Conservation (phyloP, 148 eudicot genomes). For the Tetragonia tetragonoides region DNA sequence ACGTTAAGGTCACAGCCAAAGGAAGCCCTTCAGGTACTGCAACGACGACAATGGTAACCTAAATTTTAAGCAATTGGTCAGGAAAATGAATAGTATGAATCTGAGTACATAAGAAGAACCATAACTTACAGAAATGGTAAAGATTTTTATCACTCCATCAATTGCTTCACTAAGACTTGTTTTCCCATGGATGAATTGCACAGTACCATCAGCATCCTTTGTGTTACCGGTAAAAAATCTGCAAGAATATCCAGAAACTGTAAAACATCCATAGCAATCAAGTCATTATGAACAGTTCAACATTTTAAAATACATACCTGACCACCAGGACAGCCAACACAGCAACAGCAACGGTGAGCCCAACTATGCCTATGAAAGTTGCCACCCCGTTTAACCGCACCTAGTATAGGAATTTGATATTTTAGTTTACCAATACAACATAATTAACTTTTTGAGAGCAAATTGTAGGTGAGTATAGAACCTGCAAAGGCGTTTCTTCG, state of each 20-base stretch:
- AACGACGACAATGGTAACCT: constrained; percentile 98
- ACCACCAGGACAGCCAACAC: constrained; percentile 60
- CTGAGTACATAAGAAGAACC: constrained; percentile 1
- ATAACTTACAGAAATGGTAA: constrained; percentile 76
- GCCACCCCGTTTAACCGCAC: constrained; percentile 93
- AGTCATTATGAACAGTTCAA: neutral
- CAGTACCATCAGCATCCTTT: constrained; percentile 56
- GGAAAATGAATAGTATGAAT: neutral
- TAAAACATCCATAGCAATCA: neutral
- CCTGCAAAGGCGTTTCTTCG: constrained; percentile 99
- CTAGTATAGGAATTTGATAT: constrained; percentile 33
- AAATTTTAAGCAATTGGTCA: constrained; percentile 28
- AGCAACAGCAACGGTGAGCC: constrained; percentile 72
- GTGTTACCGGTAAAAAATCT: constrained; percentile 78
- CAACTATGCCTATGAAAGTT: constrained; percentile 86
- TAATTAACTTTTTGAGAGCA: neutral
- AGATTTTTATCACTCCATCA: constrained; percentile 58
- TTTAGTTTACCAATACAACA: neutral
- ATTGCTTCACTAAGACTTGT: constrained; percentile 52
- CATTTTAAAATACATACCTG: constrained; percentile 42
- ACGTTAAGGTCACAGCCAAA: constrained; percentile 92
- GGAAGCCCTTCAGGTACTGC: constrained; percentile 99
- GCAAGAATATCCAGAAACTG: constrained; percentile 11
- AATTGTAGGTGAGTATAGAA: constrained; percentile 19
- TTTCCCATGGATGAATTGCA: constrained; percentile 56